Evolutionary conservation across 2,329 filamentous ascomycete genomes (phyloP).

Genomic region (Botrytis cinerea): DNA sequence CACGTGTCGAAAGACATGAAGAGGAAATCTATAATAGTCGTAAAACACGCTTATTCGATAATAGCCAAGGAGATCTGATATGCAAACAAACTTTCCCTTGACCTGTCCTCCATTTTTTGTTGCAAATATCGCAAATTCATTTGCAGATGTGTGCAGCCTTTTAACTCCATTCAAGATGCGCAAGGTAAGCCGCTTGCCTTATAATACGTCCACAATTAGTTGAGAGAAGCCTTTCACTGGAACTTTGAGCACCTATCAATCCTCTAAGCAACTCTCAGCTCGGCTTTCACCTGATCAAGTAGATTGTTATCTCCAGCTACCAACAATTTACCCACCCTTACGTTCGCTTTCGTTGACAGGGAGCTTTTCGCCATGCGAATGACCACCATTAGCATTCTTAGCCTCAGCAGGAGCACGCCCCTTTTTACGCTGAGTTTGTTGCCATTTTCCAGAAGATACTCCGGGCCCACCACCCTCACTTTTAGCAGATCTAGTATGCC

Average conservation of each 20-base stretch:
- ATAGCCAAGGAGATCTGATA: slow-evolving; percentile 21
- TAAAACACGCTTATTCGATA: slow-evolving; percentile 14
- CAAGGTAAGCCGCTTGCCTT: slow-evolving; percentile 3
- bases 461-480: slow-evolving; percentile 51
- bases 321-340: slow-evolving; percentile 56
- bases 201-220: not conserved
- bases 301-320: not conserved
- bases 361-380: slow-evolving; percentile 52
- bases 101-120: not conserved
- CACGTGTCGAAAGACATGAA: slow-evolving; percentile 19
- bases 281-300: slow-evolving; percentile 4
- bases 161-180: slow-evolving; percentile 1
- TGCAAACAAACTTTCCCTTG: slow-evolving; percentile 16
- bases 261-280: not conserved
- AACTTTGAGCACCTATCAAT: not conserved
- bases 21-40: slow-evolving; percentile 24
- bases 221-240: not conserved
- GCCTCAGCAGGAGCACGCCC: slow-evolving; percentile 47
- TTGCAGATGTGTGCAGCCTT: not conserved
- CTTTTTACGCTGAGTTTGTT: slow-evolving; percentile 59
- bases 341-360: slow-evolving; percentile 62
- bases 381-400: slow-evolving; percentile 50
- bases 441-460: slow-evolving; percentile 50
- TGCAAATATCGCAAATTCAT: not conserved
- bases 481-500: slow-evolving; percentile 55